Evolutionary conservation across 2,329 filamentous ascomycete genomes (phyloP), one percentile per base, ranked within the genome.

Genomic region (Cryphonectria carpinicola): DNA sequence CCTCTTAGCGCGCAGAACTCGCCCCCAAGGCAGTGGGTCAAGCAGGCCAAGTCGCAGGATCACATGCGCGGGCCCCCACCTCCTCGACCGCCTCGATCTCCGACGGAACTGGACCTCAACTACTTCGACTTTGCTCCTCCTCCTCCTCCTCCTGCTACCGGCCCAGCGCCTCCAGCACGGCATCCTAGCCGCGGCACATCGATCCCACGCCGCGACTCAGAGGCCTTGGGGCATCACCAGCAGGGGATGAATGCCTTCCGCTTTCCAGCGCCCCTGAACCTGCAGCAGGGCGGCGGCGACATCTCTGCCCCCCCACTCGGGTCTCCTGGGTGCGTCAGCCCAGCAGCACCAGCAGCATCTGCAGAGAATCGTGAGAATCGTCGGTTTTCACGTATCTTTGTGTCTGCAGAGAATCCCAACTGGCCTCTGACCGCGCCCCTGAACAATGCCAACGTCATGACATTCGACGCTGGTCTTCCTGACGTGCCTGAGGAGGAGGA

Each of bases 401-500:
- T 83, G 32, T 82, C 32, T 75, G 72, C 73, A 7, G 81, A 82
- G 41, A 81, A 84, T 64, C 75, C 76, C 22, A 81, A 84, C 67
- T 86, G 84, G 84, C 84, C 77, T 1, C 76, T 88, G 66, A 79
- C 81, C 2, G 77, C 79, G 35, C 77, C 80, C 10, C 75, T 77
- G n/a, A 78, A 78, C 68, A 72, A 74, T 39, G 72, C 80, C 13
- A 69, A 58, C 19, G 63, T 61, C 13, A 46, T 66, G 13, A 61
- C 69, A 8, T 84, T 81, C 71, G 84, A 85, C 67, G 79, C 76
- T 17, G 80, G 84, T 28, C 80, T 91, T 25, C 83, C 88, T 7
- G 86, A 90, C 74, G 88, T 91, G 4, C 87, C 88, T 0, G 89
- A 91, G 76, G 89, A 91, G 75, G 89, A 91, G 46, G 89, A 90